phyloP scores from a whole-genome alignment of 768 basidiomycete species.

The Rhodotorula sphaerocarpa region DNA sequence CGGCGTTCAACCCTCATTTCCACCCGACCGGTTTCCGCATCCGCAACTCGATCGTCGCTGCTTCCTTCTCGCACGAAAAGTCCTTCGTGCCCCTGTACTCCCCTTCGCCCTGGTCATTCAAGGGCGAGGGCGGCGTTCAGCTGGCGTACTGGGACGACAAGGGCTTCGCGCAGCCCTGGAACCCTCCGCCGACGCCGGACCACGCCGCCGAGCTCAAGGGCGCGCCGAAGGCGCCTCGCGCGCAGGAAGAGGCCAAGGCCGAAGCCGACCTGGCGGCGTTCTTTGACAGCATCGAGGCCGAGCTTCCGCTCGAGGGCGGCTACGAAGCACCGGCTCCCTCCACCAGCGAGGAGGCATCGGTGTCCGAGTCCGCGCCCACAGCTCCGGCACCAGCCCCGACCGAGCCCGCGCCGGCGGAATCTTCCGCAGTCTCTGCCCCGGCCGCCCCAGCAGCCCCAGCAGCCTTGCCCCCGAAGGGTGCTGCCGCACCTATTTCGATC shows the following conservation, averaged over 20 bases:
- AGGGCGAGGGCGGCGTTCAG: slow-evolving; percentile 24
- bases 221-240: slow-evolving; percentile 20
- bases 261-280: slow-evolving; percentile 33
- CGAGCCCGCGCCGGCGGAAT: neutral
- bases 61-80: slow-evolving; percentile 70
- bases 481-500: slow-evolving; percentile 21
- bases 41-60: slow-evolving; percentile 75
- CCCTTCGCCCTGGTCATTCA: slow-evolving; percentile 33
- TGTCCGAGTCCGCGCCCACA: neutral
- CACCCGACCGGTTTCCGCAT: slow-evolving; percentile 94
- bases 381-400: neutral
- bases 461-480: neutral
- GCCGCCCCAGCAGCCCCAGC: neutral
- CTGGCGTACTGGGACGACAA: slow-evolving; percentile 78
- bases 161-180: slow-evolving; percentile 48
- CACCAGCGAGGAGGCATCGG: neutral
- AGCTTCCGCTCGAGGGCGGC: neutral
- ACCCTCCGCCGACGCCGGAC: slow-evolving; percentile 26
- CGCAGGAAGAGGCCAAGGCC: slow-evolving; percentile 10
- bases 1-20: slow-evolving; percentile 74
- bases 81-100: slow-evolving; percentile 38
- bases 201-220: neutral
- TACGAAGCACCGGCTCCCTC: neutral
- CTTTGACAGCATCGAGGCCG: slow-evolving; percentile 28
- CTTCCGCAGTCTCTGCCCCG: no score